Base-by-base conservation (phyloP, 768 basidiomycete genomes). In the Megacollybia marginata region DNA sequence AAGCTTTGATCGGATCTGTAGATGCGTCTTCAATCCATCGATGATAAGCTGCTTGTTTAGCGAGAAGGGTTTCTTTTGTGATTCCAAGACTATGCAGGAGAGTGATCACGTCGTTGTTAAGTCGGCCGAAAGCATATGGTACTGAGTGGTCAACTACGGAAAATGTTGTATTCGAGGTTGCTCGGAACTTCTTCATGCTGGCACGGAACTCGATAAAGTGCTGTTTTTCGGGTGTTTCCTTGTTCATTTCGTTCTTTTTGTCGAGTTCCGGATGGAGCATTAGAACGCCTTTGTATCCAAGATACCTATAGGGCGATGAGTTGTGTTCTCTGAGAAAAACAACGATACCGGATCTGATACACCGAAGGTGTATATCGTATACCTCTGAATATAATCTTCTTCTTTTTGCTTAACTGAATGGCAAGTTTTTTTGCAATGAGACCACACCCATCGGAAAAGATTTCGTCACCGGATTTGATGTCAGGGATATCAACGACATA, bases 251-350 rank as follows among this genome's bases (percentile, higher is more conserved):
- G 43, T 74, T 65, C 20, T 55, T 61, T 18, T 31, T 38, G 53
- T 80, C 78, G 20, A 86, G 65, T n/a, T 73, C 65, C 0, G 80
- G 81, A 55, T 85, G 80, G 2, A 83, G 64, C 80, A 82, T 82
- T 18, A 84, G 60, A 6, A 85, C 83, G 5, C 83, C 83, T 64
- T 85, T 85, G 57, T 86, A 84, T 9, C 83, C 83, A n/a, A 73
- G 62, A 57, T 85, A 85, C 47, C 82, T 84, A 20, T 10, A 46
- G 18, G 18, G 46, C 8, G 12, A 16, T 16, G 40, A 7, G n/a
- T 42, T 23, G 9, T 4, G 46, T 47, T 36, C 4, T 32, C 16
- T 40, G 23, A 5, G 19, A 19, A 20, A 16, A 47, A 9, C 9
- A 15, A 7, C 50, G 48, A 46, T 57, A 82, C 83, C 83, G 66